Evolutionary conservation across 306 rosid genomes (phyloP), one percentile per base, ranked within the genome.

Genomic region (Citrullus mucosospermus): DNA sequence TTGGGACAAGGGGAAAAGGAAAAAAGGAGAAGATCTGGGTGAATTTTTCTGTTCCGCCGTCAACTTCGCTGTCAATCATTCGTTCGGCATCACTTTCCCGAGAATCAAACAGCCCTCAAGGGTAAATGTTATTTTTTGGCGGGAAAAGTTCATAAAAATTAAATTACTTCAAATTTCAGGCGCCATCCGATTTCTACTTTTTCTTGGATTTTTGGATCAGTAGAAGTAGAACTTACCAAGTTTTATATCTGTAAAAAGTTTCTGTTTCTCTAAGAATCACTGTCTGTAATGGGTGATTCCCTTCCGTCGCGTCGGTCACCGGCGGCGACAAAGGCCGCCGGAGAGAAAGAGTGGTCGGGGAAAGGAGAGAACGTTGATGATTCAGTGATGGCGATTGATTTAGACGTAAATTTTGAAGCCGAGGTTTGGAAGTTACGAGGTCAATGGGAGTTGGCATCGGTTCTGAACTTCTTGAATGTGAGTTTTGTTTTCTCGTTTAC

Each of bases 381-480:
- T 25, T 81, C 39, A 81, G 83, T 65, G 41, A 59, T 44, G 84
- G 76, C 69, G 17, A 41, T 41, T 54, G 83, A 79, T 17, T 83
- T 75, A 59, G 80, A 53, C 11, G 67, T 72, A 18, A 62, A 53
- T 18, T 18, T 81, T 7, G 76, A 81, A 32, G 51, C 50, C 0
- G 91, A 88, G 85, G 80, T 92, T 77, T 65, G 61, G 46, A 89
- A 80, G 80, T 84, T 92, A 30, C 96, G 98, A 20, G 44, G 79
- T 43, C 90, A 91, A 34, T 94, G 98, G 98, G 97, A 94, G 55
- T 87, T 94, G 5, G 97, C 98, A 51, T 94, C 97, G 50, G 92
- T 94, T 72, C 80, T 92, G 80, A 87, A 94, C 67, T 94, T 90
- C 81, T 48, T 94, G 34, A 84, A 83, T 43, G 98, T 94, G 84